Evolutionary conservation across 768 basidiomycete species (phyloP), one percentile per base, ranked within the genome.

Genomic region (Trichaptum fuscoviolaceum): DNA sequence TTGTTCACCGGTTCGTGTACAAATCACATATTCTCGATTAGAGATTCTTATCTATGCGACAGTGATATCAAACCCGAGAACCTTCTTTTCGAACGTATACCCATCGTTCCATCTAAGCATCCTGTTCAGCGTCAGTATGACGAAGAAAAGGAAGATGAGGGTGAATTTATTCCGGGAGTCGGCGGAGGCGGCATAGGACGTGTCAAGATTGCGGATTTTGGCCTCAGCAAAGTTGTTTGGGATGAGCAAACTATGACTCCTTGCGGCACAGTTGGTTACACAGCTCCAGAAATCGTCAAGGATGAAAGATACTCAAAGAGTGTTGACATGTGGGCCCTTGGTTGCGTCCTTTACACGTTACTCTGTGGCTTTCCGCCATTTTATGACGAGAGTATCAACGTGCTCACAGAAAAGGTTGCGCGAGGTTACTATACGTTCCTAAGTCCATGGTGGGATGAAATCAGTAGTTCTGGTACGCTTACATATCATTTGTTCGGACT

Each of bases 241-340:
- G 91, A 96, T 74, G 97, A 99, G 74, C 90, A 98, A 74, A 99
- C 97, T 7, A 96, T 93, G 92, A 99, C 97, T 17, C 97, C 97
- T 24, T 99, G 97, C 73, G 97, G 97, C n/a, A 99, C 97, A 2
- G 96, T 99, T 35, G 97, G 97, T 24, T 99, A 99, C 77, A 99
- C 97, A 1, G 97, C 97, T 7, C 97, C 97, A 6, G 97, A 99
- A 79, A 99, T 99, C 68, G 97, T 99, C 72, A 99, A 98, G 79
- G 97, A 99, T 74, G 96, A 99, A 79, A 85, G 95, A 30, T 96
- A 96, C 75, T 91, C 88, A 75, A 96, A 95, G 78, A 94, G 92
- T 72, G 96, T 99, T 65, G 97, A 99, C 75, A 98, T 99, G 97
- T 99, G 97, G 97, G 97, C 97, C 1, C 80, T 99, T 42, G 97